Evolutionary conservation across 768 basidiomycete species (phyloP).

Genomic region (Mrakia frigida): DNA sequence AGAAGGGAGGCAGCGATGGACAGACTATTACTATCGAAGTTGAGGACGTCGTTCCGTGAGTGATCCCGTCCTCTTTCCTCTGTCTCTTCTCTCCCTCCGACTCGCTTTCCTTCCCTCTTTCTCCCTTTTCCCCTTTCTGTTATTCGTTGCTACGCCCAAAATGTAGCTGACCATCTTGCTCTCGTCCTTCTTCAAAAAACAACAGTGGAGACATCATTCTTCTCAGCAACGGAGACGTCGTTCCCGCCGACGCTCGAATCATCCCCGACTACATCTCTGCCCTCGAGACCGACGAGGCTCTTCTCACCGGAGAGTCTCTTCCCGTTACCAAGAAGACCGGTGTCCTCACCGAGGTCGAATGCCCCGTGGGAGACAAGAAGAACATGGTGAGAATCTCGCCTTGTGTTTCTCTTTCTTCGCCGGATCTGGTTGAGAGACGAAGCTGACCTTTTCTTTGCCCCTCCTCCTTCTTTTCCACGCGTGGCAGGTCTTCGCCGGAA

Average conservation of each 20-base stretch:
- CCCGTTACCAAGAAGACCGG: slow-evolving; percentile 51
- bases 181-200: no score
- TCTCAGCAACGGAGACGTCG: slow-evolving; percentile 47
- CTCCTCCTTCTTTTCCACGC: background rate
- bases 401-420: background rate
- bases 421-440: background rate
- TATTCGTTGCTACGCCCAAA: no score
- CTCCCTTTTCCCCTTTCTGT: no score
- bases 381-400: slow-evolving; percentile 45
- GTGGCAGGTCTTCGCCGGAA: slow-evolving; percentile 45
- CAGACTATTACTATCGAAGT: slow-evolving; percentile 35
- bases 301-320: slow-evolving; percentile 54
- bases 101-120: background rate
- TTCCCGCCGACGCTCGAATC: slow-evolving; percentile 49
- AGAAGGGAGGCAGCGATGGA: slow-evolving; percentile 26
- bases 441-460: background rate
- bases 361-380: slow-evolving; percentile 49
- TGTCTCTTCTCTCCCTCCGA: background rate
- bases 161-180: no score
- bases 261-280: slow-evolving; percentile 48
- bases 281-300: slow-evolving; percentile 53
- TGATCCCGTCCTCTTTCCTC: no score
- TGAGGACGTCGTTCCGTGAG: slow-evolving; percentile 43
- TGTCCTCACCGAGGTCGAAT: slow-evolving; percentile 38
- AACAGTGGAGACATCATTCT: slow-evolving; percentile 49